Evolutionary conservation across 805 yeast genomes (phyloP).

Genomic region (Metschnikowia rubicola): DNA sequence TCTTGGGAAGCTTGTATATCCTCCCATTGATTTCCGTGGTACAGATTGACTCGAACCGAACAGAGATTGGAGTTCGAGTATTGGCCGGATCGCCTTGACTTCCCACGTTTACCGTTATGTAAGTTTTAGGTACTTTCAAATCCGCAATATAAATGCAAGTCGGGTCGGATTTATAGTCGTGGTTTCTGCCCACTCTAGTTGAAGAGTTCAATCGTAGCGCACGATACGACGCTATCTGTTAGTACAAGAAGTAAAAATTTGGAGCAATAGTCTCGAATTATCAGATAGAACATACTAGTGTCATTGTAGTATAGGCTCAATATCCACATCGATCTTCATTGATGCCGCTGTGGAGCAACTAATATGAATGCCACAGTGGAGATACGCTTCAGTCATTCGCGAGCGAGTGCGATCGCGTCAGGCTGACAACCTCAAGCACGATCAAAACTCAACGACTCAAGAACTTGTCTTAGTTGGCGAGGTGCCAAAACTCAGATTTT

Average conservation of each 20-base stretch:
- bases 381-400: not conserved
- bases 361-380: not conserved
- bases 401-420: no score
- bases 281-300: conserved; percentile 9
- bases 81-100: not conserved
- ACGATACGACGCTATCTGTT: conserved; percentile 15
- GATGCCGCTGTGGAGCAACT: not conserved
- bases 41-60: conserved; percentile 29
- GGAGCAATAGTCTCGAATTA: no score
- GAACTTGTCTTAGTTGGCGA: no score
- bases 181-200: conserved; percentile 27
- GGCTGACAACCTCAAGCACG: no score
- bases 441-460: no score
- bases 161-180: conserved; percentile 19
- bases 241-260: conserved; percentile 9
- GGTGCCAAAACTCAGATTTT: no score
- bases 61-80: conserved; percentile 17
- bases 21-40: conserved; percentile 28
- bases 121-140: conserved; percentile 30
- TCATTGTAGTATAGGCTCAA: conserved; percentile 12
- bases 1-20: conserved; percentile 18
- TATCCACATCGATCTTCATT: conserved; percentile 17
- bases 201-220: conserved; percentile 10
- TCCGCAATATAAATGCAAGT: conserved; percentile 26
- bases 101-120: conserved; percentile 21